phyloP scores from a whole-genome alignment of 2,329 filamentous ascomycete species.

The Monilinia aucupariae region DNA sequence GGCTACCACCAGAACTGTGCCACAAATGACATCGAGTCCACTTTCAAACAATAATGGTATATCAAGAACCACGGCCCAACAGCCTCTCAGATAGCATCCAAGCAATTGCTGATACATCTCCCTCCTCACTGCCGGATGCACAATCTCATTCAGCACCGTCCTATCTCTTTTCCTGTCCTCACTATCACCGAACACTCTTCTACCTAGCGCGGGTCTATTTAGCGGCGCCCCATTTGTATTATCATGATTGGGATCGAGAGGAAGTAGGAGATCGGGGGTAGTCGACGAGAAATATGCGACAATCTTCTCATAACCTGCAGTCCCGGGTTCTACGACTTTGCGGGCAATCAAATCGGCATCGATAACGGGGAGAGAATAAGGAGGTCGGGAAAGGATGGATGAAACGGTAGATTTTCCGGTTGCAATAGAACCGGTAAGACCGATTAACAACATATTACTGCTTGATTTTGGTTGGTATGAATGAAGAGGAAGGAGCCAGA shows the following conservation, averaged over 20 bases:
- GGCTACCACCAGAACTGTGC: constrained; percentile 79
- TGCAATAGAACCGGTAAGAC: constrained; percentile 92
- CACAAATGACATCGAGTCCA: constrained; percentile 78
- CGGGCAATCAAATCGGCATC: constrained; percentile 91
- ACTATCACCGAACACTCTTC: constrained; percentile 77
- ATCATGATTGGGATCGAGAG: constrained; percentile 49
- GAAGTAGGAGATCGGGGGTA: constrained; percentile 79
- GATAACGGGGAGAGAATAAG: constrained; percentile 83
- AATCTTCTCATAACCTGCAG: constrained; percentile 74
- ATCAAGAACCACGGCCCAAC: constrained; percentile 89
- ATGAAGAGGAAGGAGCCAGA: constrained; percentile 1
- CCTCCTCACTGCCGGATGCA: constrained; percentile 81
- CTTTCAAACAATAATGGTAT: constrained; percentile 89
- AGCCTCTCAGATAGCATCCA: constrained; percentile 65
- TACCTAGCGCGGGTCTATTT: constrained; percentile 79
- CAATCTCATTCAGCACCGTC: constrained; percentile 76
- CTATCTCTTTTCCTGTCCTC: constrained; percentile 67
- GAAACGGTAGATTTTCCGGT: constrained; percentile 98
- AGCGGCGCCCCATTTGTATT: constrained; percentile 64
- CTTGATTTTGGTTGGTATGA: background rate
- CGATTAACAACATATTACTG: constrained; percentile 77
- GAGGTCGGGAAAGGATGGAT: constrained; percentile 68
- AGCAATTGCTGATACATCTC: constrained; percentile 75
- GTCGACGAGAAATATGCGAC: constrained; percentile 72
- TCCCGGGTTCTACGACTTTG: constrained; percentile 90